Base-by-base conservation (phyloP, 2,329 filamentous ascomycete genomes). In the Arthroderma sp. region DNA sequence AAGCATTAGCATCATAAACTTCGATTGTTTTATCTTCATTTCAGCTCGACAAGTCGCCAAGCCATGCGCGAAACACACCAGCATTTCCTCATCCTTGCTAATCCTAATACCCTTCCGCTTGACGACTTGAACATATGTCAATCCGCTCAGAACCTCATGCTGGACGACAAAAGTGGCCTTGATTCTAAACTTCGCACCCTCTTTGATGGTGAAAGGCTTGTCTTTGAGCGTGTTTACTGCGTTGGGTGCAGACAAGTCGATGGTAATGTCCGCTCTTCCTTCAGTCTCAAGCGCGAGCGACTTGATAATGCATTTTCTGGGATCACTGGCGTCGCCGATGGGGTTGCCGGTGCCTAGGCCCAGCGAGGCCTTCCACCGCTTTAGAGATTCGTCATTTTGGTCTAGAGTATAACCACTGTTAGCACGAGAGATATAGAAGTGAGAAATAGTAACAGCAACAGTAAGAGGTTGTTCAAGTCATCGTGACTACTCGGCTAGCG, bases 71-170 rank as follows among this genome's bases (percentile, higher is more conserved):
- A 27, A 30, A 73, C 81, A 60, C 67, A 91, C 87, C 75, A 98
- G 83, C 91, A 98, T 98, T 72, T 96, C 89, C 57, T 93, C 84
- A 59, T 91, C 83, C 77, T 95, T 98, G 71, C 83, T 85, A 49
- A 89, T 78, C 48, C 78, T 78, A 62, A 96, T 75, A 44, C 85
- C 84, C 73, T 87, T 87, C 56, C 88, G 76, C 75, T 91, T 94
- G 50, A 95, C 84, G 36, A 87, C 77, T 70, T 98, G 91, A 47
- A 98, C 77, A 65, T 96, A 98, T 71, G 95, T 93, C 61, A 98
- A 70, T 38, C 91, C 91, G 56, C 85, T 91, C 45, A 96, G 77
- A 53, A 98, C 89, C 67, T 96, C 84, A 64, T 95, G 87, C 73
- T 98, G 87, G 38, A 98, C 91, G 70, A 88, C 83, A 75, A 96